These are phyloP conservation scores for Aspergillus pseudoglaucus DNA, from an alignment of 2,329 filamentous ascomycete genomes.

Conservation along the genomic window DNA sequence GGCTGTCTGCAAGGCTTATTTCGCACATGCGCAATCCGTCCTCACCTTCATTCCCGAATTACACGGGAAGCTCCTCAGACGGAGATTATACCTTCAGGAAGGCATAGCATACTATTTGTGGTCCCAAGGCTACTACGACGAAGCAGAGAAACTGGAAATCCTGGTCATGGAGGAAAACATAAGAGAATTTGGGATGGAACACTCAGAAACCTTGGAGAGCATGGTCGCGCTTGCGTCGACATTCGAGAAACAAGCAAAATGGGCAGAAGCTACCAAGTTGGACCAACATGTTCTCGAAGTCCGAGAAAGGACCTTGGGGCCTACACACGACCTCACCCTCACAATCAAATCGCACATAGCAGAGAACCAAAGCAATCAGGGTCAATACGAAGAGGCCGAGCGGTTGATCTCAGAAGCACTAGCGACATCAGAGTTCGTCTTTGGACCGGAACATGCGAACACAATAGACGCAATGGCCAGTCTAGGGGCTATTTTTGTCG, in stretches of 20 bases:
- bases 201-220: slow-evolving; percentile 10
- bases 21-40: slow-evolving; percentile 7
- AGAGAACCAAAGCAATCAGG: slow-evolving; percentile 10
- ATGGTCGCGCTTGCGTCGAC: slow-evolving; percentile 6
- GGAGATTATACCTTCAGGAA: slow-evolving; percentile 7
- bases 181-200: slow-evolving; percentile 5
- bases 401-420: too few species aligned
- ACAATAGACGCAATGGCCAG: too few species aligned
- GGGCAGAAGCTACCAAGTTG: slow-evolving; percentile 5
- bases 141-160: slow-evolving; percentile 6
- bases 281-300: not conserved
- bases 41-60: slow-evolving; percentile 1
- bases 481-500: too few species aligned
- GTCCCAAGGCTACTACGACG: slow-evolving; percentile 6
- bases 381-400: slow-evolving; percentile 10
- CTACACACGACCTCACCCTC: slow-evolving; percentile 11
- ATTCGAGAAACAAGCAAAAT: slow-evolving; percentile 5
- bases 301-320: slow-evolving; percentile 4
- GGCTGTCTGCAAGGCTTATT: slow-evolving; percentile 5
- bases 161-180: slow-evolving; percentile 10
- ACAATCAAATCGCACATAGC: slow-evolving; percentile 14
- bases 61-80: slow-evolving; percentile 1
- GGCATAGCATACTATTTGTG: slow-evolving; percentile 8
- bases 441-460: too few species aligned
- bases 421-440: too few species aligned